Evolutionary conservation across 1,284 basidiomycete genomes (phyloP), one percentile per base, ranked within the genome.

Genomic region (Taiwanofungus camphoratus): DNA sequence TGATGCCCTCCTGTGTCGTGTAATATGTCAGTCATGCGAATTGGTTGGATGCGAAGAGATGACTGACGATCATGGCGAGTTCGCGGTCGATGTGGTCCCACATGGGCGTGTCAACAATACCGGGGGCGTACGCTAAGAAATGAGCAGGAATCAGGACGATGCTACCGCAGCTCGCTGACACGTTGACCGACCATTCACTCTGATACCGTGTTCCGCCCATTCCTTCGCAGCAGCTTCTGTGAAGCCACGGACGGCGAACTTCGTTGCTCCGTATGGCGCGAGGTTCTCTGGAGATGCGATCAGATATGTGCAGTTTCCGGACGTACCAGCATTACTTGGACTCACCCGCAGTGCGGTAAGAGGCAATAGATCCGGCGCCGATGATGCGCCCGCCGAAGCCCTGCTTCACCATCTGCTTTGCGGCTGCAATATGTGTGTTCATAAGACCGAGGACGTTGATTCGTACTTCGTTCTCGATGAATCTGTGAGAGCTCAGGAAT

Each of bases 351-450:
- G 60, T 61, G 24, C 61, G 60, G 50, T 63, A 62, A n/a, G 59
- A 60, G 4, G 60, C 57, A 37, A 62, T 56, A 3, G 60, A 65
- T 4, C 60, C 59, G 13, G 64, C 63, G 42, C 67, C 69, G 30
- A 72, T 56, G 27, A 71, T 63, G 38, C 68, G 56, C 1, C 70
- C 68, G 3, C 70, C 64, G 6, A 49, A 56, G 21, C 65, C 68
- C 49, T 73, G 67, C 48, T 59, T 58, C 30, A 73, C 62, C 69
- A 71, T 73, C 46, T 67, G 66, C 47, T 54, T 50, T 23, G 70
- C 71, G 0, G 67, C 65, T 1, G 61, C 61, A 49, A 62, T 62
- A 52, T 65, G 56, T 12, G 60, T 62, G 53, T 63, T 63, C 56
- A 63, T 62, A 29, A 62, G 50, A 2, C 63, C 63, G 24, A 61